phyloP scores from a whole-genome alignment of 1,284 basidiomycete species.

The Leccinum pachyderme region DNA sequence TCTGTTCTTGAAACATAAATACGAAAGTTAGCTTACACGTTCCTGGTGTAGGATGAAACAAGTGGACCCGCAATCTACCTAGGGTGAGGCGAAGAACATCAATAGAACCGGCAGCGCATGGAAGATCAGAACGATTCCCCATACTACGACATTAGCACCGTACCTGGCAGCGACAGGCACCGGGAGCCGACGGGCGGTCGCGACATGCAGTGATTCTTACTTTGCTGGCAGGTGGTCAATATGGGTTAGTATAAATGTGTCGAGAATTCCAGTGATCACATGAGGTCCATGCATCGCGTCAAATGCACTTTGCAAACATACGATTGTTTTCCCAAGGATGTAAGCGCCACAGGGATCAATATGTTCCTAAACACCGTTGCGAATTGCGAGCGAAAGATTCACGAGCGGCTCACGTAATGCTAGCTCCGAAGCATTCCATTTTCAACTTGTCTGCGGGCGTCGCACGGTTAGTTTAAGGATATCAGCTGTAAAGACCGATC shows the following conservation, averaged over 20 bases:
- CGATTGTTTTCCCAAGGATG: not conserved
- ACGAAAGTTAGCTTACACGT: constrained; percentile 51
- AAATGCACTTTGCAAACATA: not conserved
- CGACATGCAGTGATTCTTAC: constrained; percentile 49
- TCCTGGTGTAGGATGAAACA: constrained; percentile 30
- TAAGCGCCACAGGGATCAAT: not conserved
- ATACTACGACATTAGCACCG: constrained; percentile 58
- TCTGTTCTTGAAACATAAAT: constrained; percentile 68
- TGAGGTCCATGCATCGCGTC: not conserved
- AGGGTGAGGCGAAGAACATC: constrained; percentile 52
- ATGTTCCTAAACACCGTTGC: not conserved
- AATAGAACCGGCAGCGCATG: constrained; percentile 55
- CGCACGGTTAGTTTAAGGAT: constrained; percentile 47
- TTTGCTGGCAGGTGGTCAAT: constrained; percentile 44
- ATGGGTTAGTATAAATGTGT: constrained; percentile 51
- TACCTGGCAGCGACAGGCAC: constrained; percentile 35
- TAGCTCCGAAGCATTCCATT: constrained; percentile 18
- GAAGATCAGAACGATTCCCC: constrained; percentile 59
- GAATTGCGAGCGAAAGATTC: not conserved
- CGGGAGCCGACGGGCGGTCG: not conserved
- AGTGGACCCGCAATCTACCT: not conserved
- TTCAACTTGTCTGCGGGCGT: no score
- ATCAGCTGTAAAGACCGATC: constrained; percentile 29
- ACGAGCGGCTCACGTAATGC: constrained; percentile 37
- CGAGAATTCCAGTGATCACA: constrained; percentile 47